A percentile compares a stretch with the other conserved stretches of the same genome.
These are phyloP conservation scores for Xylaria acuta DNA, from an alignment of 495 filamentous ascomycete species.

Conservation along the genomic window DNA sequence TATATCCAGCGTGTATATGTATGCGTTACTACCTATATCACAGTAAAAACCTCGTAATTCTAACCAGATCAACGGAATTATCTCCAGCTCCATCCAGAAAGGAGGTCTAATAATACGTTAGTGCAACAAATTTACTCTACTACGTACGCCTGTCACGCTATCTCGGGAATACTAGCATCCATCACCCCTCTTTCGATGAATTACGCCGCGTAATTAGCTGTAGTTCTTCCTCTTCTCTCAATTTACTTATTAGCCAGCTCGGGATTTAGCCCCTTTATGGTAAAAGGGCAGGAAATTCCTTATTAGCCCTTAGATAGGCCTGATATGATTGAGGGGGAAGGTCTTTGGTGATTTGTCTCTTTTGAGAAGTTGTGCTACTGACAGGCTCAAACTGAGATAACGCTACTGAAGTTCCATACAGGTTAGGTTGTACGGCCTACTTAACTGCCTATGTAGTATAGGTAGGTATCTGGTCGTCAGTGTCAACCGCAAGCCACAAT, in stretches of 20 bases:
- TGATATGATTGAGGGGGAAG: not conserved
- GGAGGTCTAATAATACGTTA: not conserved
- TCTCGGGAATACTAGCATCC: not conserved
- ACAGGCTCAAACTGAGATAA: not conserved
- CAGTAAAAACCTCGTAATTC: not conserved
- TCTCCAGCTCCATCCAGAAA: not conserved
- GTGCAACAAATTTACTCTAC: not conserved
- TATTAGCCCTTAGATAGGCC: not conserved
- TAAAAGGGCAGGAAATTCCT: too few species aligned
- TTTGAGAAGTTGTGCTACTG: not conserved
- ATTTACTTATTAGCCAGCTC: not conserved
- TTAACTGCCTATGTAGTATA: not conserved
- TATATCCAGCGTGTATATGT: not conserved
- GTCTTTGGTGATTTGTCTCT: too few species aligned
- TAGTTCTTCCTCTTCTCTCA: not conserved
- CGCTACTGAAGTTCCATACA: slow-evolving; percentile 6
- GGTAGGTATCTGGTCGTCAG: not conserved
- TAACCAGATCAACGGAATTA: not conserved
- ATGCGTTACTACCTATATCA: not conserved
- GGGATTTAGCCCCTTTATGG: not conserved
- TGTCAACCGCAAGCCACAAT: slow-evolving; percentile 8
- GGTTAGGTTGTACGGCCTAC: not conserved
- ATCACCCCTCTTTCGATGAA: slow-evolving; percentile 7
- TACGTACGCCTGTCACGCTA: not conserved
- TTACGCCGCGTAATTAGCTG: not conserved